A percentile compares a stretch with the other conserved stretches of the same genome.
phyloP scores from a whole-genome alignment of 495 filamentous ascomycete species.

The Penicillium steckii region DNA sequence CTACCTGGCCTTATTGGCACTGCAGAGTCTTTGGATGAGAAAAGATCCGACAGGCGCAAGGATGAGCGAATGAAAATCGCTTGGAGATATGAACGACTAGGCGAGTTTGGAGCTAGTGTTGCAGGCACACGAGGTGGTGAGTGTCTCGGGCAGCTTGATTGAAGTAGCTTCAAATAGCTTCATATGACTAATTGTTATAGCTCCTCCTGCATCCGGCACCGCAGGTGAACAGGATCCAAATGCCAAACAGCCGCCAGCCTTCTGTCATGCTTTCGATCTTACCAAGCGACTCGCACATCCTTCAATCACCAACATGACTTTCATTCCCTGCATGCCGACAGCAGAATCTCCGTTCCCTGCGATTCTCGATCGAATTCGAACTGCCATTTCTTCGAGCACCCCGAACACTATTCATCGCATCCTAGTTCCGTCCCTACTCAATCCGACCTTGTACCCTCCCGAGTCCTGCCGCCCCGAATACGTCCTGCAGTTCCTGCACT shows the following conservation, averaged over 20 bases:
- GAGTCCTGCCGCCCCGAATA: conserved; percentile 63
- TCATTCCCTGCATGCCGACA: conserved; percentile 51
- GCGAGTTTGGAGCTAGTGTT: conserved; percentile 56
- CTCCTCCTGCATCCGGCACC: conserved; percentile 19
- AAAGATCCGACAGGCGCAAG: conserved; percentile 35
- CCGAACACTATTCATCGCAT: conserved; percentile 72
- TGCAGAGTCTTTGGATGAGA: conserved; percentile 44
- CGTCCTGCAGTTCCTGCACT: conserved; percentile 81
- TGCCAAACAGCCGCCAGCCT: conserved; percentile 40
- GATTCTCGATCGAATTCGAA: conserved; percentile 60
- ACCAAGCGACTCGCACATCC: conserved; percentile 73
- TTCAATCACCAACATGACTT: conserved; percentile 53
- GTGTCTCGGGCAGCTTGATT: conserved; percentile 9
- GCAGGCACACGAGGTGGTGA: conserved; percentile 54
- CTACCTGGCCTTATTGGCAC: conserved; percentile 70
- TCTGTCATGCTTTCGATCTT: conserved; percentile 90
- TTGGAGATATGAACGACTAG: conserved; percentile 90
- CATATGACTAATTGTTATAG: conserved; percentile 14
- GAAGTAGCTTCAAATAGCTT: background rate
- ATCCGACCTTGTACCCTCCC: conserved; percentile 75
- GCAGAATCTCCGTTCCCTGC: conserved; percentile 60
- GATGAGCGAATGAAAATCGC: conserved; percentile 95
- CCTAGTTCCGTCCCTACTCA: conserved; percentile 78
- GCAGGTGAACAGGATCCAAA: conserved; percentile 26
- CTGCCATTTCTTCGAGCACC: conserved; percentile 55